Evolutionary conservation across 1,139 yeast species (phyloP).

Genomic region (Taphrina sp.): DNA sequence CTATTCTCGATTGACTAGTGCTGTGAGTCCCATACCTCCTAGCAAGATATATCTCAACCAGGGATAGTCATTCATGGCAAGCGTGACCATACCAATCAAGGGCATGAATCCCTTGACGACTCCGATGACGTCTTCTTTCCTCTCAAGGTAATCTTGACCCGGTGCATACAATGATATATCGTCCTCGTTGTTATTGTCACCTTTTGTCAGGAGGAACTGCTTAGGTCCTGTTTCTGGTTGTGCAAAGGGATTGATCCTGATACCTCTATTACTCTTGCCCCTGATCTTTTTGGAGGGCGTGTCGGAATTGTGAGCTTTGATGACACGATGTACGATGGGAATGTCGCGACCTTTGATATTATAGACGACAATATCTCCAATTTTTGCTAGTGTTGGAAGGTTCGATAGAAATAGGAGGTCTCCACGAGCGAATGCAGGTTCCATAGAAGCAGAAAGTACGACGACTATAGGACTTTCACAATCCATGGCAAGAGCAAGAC

Average conservation of each 20-base stretch:
- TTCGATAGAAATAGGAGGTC: conserved; percentile 91
- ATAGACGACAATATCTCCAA: conserved; percentile 97
- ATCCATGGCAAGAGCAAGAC: conserved; percentile 71
- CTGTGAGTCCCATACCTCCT: conserved; percentile 60
- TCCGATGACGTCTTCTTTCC: conserved; percentile 77
- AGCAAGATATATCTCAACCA: conserved; percentile 70
- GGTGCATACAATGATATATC: conserved; percentile 82
- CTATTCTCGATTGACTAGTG: conserved; percentile 44
- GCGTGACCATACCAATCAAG: conserved; percentile 82
- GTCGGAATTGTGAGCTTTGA: conserved; percentile 64
- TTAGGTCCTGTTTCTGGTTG: conserved; percentile 38
- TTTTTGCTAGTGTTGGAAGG: conserved; percentile 61
- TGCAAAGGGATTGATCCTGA: conserved; percentile 23
- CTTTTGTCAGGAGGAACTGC: conserved; percentile 72
- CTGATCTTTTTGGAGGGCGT: conserved; percentile 30
- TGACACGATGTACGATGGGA: conserved; percentile 93
- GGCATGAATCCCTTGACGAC: conserved; percentile 91
- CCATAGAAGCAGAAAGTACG: conserved; percentile 97
- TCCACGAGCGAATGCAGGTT: conserved; percentile 98
- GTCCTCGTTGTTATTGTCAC: conserved; percentile 92
- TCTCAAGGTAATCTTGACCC: conserved; percentile 71
- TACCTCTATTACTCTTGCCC: conserved; percentile 1
- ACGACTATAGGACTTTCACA: conserved; percentile 94
- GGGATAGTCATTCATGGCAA: conserved; percentile 71
- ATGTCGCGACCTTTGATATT: conserved; percentile 75